These are phyloP conservation scores for Cryphonectria nitschkei DNA, from an alignment of 2,329 filamentous ascomycete genomes.

Conservation along the genomic window DNA sequence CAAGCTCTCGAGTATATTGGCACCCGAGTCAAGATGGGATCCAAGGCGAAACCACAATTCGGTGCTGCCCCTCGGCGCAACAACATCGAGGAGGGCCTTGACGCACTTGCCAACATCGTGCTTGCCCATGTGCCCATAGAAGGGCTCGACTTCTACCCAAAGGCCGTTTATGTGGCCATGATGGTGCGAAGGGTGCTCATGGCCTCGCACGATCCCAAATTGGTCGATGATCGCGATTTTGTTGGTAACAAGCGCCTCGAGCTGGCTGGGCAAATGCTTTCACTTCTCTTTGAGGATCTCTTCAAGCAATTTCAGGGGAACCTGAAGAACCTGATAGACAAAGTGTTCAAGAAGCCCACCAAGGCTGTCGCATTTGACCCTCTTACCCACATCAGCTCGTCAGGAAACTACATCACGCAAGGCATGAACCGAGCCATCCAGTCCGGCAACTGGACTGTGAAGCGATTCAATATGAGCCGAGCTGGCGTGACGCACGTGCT, in stretches of 20 bases:
- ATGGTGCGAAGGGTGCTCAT: conserved; percentile 97
- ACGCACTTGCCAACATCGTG: conserved; percentile 89
- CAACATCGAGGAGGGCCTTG: conserved; percentile 87
- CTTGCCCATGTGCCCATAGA: conserved; percentile 93
- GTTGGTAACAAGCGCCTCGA: conserved; percentile 97
- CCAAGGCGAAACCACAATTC: conserved; percentile 60
- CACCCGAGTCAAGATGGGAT: conserved; percentile 82
- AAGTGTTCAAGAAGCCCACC: conserved; percentile 91
- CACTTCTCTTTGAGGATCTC: conserved; percentile 92
- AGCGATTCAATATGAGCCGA: conserved; percentile 98
- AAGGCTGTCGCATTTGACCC: conserved; percentile 88
- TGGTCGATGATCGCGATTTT: conserved; percentile 96
- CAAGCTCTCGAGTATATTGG: conserved; percentile 95
- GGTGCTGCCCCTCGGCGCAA: conserved; percentile 68
- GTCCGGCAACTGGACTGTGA: conserved; percentile 96
- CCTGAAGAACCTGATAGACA: conserved; percentile 92
- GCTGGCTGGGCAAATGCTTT: conserved; percentile 89
- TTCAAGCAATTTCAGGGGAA: conserved; percentile 94
- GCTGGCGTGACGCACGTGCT: conserved; percentile 96
- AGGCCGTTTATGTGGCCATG: conserved; percentile 92
- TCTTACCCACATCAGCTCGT: conserved; percentile 78
- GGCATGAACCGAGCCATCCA: conserved; percentile 96
- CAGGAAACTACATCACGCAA: conserved; percentile 84
- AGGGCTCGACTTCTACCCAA: conserved; percentile 93
- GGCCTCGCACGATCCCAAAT: conserved; percentile 83